phyloP scores from a whole-genome alignment of 2,329 filamentous ascomycete genomes.

The Colletotrichum tamarilloi region DNA sequence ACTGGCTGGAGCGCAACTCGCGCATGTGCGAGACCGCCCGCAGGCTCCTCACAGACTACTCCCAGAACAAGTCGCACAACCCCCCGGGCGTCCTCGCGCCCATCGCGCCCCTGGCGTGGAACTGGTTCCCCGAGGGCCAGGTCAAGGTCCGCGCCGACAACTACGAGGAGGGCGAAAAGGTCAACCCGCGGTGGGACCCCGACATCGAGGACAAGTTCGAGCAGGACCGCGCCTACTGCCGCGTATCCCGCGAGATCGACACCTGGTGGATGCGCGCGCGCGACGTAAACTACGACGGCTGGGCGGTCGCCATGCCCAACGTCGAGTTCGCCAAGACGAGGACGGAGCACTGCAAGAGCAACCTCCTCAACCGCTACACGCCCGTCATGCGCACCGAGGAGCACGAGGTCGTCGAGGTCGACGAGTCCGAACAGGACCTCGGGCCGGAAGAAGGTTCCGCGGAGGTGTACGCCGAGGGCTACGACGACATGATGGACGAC shows the following conservation, averaged over 20 bases:
- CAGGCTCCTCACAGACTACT: slow-evolving; percentile 66
- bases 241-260: slow-evolving; percentile 73
- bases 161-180: slow-evolving; percentile 49
- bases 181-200: slow-evolving; percentile 61
- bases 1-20: slow-evolving; percentile 73
- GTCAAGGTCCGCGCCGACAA: slow-evolving; percentile 50
- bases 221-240: slow-evolving; percentile 68
- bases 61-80: slow-evolving; percentile 59
- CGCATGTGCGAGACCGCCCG: slow-evolving; percentile 67
- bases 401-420: slow-evolving; percentile 57
- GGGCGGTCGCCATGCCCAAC: slow-evolving; percentile 69
- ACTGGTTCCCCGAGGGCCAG: slow-evolving; percentile 60
- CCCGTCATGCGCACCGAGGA: slow-evolving; percentile 50
- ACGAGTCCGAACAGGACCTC: slow-evolving; percentile 61
- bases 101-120: slow-evolving; percentile 64
- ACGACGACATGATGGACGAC: slow-evolving; percentile 69
- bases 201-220: slow-evolving; percentile 67
- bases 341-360: slow-evolving; percentile 69
- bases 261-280: slow-evolving; percentile 72
- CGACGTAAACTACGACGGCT: slow-evolving; percentile 69
- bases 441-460: slow-evolving; percentile 53
- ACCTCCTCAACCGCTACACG: slow-evolving; percentile 67
- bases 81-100: slow-evolving; percentile 62
- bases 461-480: slow-evolving; percentile 44
- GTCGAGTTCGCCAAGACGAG: slow-evolving; percentile 69